phyloP scores from a whole-genome alignment of 306 rosid species.

The Citrullus colocynthis region DNA sequence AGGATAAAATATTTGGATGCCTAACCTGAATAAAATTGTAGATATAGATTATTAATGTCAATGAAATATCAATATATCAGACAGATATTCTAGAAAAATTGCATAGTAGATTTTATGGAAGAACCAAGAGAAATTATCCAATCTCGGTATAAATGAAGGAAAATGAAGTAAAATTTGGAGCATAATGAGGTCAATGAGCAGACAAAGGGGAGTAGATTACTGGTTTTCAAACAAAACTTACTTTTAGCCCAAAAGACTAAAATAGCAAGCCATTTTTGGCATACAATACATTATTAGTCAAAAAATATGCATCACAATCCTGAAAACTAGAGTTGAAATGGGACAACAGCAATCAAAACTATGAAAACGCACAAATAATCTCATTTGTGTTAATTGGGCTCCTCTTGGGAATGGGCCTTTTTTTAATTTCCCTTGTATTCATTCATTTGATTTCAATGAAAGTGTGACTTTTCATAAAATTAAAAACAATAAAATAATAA shows the following conservation, averaged over 20 bases:
- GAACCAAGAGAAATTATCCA: neutral
- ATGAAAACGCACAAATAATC: neutral
- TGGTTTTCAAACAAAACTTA: neutral
- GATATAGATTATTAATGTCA: neutral
- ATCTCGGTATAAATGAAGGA: neutral
- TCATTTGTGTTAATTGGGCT: neutral
- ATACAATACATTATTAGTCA: neutral
- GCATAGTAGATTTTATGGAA: neutral
- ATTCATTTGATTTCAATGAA: neutral
- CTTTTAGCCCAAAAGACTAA: neutral
- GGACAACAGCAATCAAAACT: neutral
- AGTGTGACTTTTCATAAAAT: neutral
- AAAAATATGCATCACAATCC: neutral
- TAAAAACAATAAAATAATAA: neutral
- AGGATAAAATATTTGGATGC: conserved; percentile 94
- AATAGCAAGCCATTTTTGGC: neutral
- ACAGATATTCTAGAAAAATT: neutral
- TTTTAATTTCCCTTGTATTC: neutral
- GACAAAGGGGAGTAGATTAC: neutral
- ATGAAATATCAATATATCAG: neutral
- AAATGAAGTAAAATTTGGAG: neutral
- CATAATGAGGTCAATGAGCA: neutral
- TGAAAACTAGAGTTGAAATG: neutral
- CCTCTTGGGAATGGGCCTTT: neutral
- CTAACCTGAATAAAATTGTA: conserved; percentile 57